Evolutionary conservation across 768 basidiomycete genomes (phyloP).

Genomic region (Chalciporus piperatus): DNA sequence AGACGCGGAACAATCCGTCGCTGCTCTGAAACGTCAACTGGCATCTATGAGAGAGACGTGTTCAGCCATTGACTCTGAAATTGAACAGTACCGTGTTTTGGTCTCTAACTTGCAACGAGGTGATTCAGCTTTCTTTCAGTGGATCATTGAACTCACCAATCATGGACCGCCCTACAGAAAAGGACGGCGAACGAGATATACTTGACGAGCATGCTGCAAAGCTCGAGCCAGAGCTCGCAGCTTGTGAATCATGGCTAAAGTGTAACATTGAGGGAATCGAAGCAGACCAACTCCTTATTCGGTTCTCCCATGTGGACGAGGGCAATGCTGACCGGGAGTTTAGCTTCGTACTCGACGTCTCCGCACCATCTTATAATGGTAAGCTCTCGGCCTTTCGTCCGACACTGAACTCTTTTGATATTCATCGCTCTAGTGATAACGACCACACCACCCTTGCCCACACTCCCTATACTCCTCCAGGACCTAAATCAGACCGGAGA

Average conservation of each 20-base stretch:
- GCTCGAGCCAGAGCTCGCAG: constrained; percentile 52
- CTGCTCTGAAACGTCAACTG: constrained; percentile 64
- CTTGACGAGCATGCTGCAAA: constrained; percentile 52
- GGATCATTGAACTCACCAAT: background rate
- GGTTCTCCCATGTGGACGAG: constrained; percentile 66
- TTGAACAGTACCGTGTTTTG: constrained; percentile 66
- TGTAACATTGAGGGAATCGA: constrained; percentile 79
- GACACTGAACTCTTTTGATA: background rate
- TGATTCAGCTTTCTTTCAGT: constrained; percentile 25
- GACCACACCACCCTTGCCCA: constrained; percentile 66
- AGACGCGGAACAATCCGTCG: constrained; percentile 60
- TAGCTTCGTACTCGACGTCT: constrained; percentile 74
- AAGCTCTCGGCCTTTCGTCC: constrained; percentile 10
- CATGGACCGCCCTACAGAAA: constrained; percentile 44
- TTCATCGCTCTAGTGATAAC: constrained; percentile 59
- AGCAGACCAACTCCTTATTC: constrained; percentile 66
- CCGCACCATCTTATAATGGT: constrained; percentile 65
- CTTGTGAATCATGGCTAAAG: constrained; percentile 54
- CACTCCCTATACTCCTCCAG: constrained; percentile 64
- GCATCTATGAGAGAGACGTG: constrained; percentile 59
- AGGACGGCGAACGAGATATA: constrained; percentile 58
- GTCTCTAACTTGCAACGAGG: constrained; percentile 65
- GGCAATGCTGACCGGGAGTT: constrained; percentile 60
- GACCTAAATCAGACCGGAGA: constrained; percentile 70
- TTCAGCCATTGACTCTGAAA: constrained; percentile 59